Percentiles rank a stretch among this genome's conserved stretches.
Evolutionary conservation across 164 flowering plant genomes (phyloP).

Genomic region (Tetracentron sinense): DNA sequence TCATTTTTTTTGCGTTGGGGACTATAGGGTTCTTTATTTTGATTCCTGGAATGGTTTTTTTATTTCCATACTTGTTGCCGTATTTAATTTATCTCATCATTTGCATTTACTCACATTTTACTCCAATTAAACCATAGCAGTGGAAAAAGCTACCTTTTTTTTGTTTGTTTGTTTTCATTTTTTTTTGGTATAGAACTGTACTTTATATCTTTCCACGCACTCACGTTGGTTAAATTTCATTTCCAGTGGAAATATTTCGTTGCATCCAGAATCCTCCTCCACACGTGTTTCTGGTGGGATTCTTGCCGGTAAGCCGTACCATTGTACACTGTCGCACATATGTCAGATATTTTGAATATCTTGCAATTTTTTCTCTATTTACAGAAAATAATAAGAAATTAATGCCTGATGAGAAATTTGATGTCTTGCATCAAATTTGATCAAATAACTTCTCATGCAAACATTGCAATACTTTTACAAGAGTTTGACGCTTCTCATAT

Average conservation of each 20-base stretch:
- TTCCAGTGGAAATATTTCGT: slow-evolving; percentile 76
- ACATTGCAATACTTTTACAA: no score
- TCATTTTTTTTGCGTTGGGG: no score
- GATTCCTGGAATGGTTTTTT: background rate
- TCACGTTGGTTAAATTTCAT: slow-evolving; percentile 11
- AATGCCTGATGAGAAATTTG: background rate
- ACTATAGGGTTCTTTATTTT: background rate
- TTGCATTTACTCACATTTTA: background rate
- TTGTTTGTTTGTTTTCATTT: background rate
- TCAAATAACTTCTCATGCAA: background rate
- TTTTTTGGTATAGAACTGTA: background rate
- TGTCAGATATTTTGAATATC: background rate
- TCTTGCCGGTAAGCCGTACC: slow-evolving; percentile 68
- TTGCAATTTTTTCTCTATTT: background rate
- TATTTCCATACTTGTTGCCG: background rate
- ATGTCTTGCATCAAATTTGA: background rate
- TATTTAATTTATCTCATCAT: background rate
- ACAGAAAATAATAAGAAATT: background rate
- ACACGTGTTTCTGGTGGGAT: slow-evolving; percentile 72
- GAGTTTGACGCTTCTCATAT: no score
- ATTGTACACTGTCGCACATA: background rate
- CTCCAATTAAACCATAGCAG: background rate
- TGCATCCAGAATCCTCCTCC: slow-evolving; percentile 37
- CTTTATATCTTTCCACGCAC: background rate
- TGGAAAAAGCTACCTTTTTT: no score